Base-by-base conservation (phyloP, 163 green algal species). In the Chlamydomonas reinhardtii region DNA sequence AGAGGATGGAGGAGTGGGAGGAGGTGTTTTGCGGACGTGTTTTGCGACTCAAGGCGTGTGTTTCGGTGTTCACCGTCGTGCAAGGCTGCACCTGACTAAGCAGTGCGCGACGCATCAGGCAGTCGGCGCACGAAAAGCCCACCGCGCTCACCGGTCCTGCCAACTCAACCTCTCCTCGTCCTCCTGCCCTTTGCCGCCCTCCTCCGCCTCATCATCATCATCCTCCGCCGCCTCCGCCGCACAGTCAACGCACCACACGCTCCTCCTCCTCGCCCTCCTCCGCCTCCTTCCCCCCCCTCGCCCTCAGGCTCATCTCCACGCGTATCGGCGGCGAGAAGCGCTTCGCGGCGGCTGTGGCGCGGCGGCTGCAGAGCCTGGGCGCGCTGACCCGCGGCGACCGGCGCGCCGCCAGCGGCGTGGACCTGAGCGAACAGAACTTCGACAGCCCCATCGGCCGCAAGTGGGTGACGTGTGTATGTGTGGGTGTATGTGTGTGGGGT, bases 321-420 rank as follows among this genome's bases (percentile, higher is more conserved):
- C 82, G 89, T 39, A 80, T 98, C 72, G 96, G 96, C 32, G 97
- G 97, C 19, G 97, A 99, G 92, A 91, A 92, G 82, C 94, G 97
- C 35, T 99, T 99, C 92, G 95, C 94, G 31, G 94, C 96, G 0
- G 94, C 97, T 1, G 96, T 99, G 25, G 96, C 96, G 15, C 89
- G 95, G 39, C 94, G 97, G 48, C 94, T 99, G 89, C 94, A 98
- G 90, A 94, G 76, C 54, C 90, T 99, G 82, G 97, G 97, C 0
- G 97, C 97, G 25, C 92, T 99, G 24, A 99, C 97, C 4, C 88
- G 95, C 11, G 97, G 97, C 17, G 97, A 99, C 90, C 89, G 97
- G 29, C 89, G 95, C n/a, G 96, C 96, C 4, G 92, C 90, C 29
- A 82, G 69, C 32, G 88, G 86, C 76, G 74, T 64, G 73, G 34